Percentiles rank a stretch among this genome's conserved stretches.
Conservation (phyloP, 441 rosid genomes). For the Metrosideros polymorpha region DNA sequence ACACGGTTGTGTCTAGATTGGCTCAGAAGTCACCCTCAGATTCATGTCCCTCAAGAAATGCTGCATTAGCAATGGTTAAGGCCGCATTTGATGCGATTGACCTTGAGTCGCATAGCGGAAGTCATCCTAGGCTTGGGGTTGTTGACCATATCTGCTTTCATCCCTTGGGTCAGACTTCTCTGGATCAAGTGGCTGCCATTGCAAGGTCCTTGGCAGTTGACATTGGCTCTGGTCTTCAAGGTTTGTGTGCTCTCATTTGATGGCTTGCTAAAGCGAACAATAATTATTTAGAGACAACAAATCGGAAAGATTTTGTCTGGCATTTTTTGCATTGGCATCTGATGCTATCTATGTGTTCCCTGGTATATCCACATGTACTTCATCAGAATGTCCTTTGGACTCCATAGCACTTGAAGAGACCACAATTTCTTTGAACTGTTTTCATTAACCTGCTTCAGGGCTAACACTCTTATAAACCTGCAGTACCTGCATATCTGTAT, state of each 20-base stretch:
- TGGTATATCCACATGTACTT: not conserved
- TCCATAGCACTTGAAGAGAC: not conserved
- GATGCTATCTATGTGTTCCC: not conserved
- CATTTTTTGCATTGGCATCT: not conserved
- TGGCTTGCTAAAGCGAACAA: not conserved
- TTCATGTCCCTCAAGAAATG: conserved; percentile 33
- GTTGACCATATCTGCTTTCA: conserved; percentile 93
- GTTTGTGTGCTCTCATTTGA: conserved; percentile 17
- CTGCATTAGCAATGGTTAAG: conserved; percentile 70
- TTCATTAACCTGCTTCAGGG: not conserved
- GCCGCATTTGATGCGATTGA: conserved; percentile 59
- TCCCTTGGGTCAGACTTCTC: conserved; percentile 46
- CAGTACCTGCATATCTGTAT: conserved; percentile 75
- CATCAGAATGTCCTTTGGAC: not conserved
- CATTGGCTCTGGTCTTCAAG: conserved; percentile 60
- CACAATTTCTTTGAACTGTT: not conserved
- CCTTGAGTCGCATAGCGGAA: conserved; percentile 58
- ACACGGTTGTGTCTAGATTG: conserved; percentile 61
- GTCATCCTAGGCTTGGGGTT: conserved; percentile 89
- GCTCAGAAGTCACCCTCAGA: conserved; percentile 9
- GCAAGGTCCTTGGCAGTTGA: conserved; percentile 65
- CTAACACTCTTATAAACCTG: conserved; percentile 22
- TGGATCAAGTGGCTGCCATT: conserved; percentile 49
- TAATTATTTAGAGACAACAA: not conserved
- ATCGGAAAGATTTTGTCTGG: not conserved